Percentiles rank a stretch among this genome's conserved stretches.
Conservation (phyloP, 495 filamentous ascomycete species). For the Talaromyces thailandensis region DNA sequence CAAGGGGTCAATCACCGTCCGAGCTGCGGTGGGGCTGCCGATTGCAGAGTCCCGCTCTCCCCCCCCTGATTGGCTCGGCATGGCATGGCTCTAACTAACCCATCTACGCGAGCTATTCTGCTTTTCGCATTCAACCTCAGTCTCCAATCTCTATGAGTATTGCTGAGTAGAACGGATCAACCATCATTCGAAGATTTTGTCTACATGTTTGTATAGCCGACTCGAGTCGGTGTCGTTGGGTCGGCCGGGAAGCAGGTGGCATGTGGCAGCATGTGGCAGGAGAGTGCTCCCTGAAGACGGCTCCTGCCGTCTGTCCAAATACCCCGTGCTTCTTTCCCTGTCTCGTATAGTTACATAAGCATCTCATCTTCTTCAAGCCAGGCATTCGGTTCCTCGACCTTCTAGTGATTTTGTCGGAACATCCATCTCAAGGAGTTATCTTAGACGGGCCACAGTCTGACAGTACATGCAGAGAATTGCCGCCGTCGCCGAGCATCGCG, state of each 20-base stretch:
- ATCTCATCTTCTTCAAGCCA: too few relatives aligned
- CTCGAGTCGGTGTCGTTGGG: background rate
- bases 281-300: background rate
- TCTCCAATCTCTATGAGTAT: background rate
- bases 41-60: background rate
- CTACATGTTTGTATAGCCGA: too few relatives aligned
- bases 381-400: too few relatives aligned
- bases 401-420: background rate
- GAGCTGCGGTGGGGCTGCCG: background rate
- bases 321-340: background rate
- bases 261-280: background rate
- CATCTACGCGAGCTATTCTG: background rate
- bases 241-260: background rate
- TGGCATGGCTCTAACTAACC: background rate
- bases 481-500: background rate
- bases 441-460: background rate
- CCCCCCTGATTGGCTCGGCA: background rate
- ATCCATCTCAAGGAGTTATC: background rate
- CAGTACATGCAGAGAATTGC: background rate
- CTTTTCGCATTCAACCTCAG: background rate
- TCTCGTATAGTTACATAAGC: background rate
- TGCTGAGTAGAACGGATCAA: background rate
- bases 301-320: background rate
- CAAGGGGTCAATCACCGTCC: background rate
- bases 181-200: too few relatives aligned